Conservation (phyloP, 1,139 yeast genomes). For the Geotrichum aggregatum region DNA sequence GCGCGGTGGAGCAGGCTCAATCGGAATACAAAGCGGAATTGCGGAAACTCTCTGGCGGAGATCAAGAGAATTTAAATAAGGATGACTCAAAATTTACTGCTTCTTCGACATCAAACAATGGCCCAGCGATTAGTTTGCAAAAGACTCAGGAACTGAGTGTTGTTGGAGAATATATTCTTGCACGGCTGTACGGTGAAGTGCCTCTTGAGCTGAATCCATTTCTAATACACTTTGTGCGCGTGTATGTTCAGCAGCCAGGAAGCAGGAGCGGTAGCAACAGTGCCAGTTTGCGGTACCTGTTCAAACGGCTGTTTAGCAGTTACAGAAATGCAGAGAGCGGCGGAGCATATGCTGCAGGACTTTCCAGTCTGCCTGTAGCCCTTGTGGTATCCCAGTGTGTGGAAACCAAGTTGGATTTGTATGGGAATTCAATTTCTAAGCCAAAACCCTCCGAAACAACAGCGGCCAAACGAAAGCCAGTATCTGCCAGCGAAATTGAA, state of each 20-base stretch:
- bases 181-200: constrained; percentile 9
- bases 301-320: background rate
- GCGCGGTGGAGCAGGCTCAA: background rate
- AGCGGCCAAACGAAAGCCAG: too few species aligned
- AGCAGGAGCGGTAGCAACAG: background rate
- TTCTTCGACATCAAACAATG: background rate
- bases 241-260: constrained; percentile 5
- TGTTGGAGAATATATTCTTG: constrained; percentile 14
- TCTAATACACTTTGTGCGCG: constrained; percentile 14
- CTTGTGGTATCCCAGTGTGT: constrained; percentile 4
- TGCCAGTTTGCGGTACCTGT: background rate
- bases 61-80: background rate
- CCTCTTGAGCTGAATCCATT: constrained; percentile 9
- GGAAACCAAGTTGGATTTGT: constrained; percentile 7
- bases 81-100: background rate
- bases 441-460: background rate
- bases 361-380: constrained; percentile 10
- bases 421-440: constrained; percentile 3
- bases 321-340: background rate
- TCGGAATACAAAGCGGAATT: background rate
- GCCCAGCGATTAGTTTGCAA: background rate
- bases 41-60: background rate
- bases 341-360: background rate
- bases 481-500: background rate
- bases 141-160: background rate